Conservation (phyloP, 2,329 filamentous ascomycete species). For the Proliferodiscus dingleyae region DNA sequence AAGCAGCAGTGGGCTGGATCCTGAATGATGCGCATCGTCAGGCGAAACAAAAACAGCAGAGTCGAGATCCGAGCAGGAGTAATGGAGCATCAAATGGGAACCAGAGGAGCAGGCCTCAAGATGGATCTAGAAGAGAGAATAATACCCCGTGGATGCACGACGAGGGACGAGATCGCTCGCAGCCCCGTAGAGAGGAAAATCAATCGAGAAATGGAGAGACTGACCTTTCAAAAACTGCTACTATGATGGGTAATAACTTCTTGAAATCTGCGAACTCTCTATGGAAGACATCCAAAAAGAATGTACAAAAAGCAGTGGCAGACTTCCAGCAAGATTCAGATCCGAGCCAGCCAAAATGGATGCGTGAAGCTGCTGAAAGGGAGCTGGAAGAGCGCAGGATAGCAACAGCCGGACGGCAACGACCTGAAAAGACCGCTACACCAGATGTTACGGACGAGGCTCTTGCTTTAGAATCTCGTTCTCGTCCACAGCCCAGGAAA, state of each 20-base stretch:
- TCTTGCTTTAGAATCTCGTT: conserved; percentile 69
- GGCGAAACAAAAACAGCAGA: conserved; percentile 65
- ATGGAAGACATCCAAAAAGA: conserved; percentile 93
- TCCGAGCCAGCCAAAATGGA: conserved; percentile 86
- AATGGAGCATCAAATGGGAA: conserved; percentile 26
- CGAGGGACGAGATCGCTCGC: conserved; percentile 42
- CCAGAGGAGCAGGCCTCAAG: conserved; percentile 20
- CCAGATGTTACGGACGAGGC: conserved; percentile 63
- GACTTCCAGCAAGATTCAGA: conserved; percentile 76
- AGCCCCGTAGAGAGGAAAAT: conserved; percentile 46
- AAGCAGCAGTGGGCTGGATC: conserved; percentile 83
- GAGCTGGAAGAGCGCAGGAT: conserved; percentile 35
- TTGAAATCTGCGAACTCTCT: conserved; percentile 92
- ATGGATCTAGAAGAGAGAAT: conserved; percentile 34
- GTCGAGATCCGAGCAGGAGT: conserved; percentile 33
- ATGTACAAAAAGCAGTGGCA: conserved; percentile 83
- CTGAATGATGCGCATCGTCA: conserved; percentile 87
- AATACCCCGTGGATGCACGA: conserved; percentile 61
- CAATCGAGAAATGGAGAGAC: conserved; percentile 55
- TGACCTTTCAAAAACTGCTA: conserved; percentile 76
- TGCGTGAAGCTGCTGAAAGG: conserved; percentile 61
- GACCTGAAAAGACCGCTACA: conserved; percentile 16
- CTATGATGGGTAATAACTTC: conserved; percentile 75
- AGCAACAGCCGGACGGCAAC: conserved; percentile 28
- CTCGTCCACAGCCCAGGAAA: conserved; percentile 45